Evolutionary conservation across 306 rosid genomes (phyloP).

Genomic region (Benincasa hispida): DNA sequence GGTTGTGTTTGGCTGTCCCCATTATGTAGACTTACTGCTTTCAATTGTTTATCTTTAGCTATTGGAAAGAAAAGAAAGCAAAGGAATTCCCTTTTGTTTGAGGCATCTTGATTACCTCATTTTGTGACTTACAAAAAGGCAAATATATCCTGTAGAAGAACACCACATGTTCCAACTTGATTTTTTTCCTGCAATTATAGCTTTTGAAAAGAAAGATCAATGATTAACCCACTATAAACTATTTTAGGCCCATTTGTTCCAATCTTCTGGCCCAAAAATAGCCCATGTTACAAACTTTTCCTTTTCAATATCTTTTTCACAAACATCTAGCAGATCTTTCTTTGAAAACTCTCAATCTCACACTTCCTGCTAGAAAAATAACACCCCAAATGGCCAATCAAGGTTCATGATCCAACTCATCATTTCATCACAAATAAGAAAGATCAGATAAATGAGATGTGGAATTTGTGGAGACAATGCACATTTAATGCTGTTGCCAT

Average conservation of each 20-base stretch:
- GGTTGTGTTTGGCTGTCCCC: conserved; percentile 26
- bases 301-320: not conserved
- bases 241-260: not conserved
- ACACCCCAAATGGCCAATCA: not conserved
- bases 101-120: conserved; percentile 4
- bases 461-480: not conserved
- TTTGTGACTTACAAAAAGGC: not conserved
- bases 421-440: not conserved
- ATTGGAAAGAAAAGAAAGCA: not conserved
- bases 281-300: conserved; percentile 4
- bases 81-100: not conserved
- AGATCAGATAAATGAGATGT: not conserved
- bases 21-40: conserved; percentile 9
- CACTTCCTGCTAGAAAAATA: not conserved
- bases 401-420: not conserved
- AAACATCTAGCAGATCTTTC: not conserved
- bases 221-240: not conserved
- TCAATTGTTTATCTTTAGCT: conserved; percentile 2
- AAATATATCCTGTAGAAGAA: not conserved
- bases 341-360: not conserved
- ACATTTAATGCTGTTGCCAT: conserved; percentile 6
- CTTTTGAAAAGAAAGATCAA: not conserved
- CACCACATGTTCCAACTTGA: not conserved
- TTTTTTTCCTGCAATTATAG: conserved; percentile 1
- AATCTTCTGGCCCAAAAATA: not conserved